Evolutionary conservation across 2,329 filamentous ascomycete species (phyloP).

Genomic region (Colletotrichum orchidophilum): DNA sequence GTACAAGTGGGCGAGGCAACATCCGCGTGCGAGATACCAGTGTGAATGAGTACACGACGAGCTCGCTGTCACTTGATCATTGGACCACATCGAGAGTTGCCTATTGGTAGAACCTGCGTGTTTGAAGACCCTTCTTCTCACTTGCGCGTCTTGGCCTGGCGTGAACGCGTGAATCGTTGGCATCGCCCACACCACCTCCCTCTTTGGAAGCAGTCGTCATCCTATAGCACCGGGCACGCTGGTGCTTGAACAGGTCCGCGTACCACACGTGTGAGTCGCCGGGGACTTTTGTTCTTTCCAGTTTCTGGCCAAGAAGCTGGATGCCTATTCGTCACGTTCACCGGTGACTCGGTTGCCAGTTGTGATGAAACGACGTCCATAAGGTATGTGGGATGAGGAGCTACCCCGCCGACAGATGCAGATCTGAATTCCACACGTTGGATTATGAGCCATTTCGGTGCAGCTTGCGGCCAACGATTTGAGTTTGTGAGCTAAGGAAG

Average conservation of each 20-base stretch:
- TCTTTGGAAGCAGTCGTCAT: background rate
- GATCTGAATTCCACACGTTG: background rate
- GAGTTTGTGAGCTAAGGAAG: background rate
- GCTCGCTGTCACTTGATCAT: conserved; percentile 7
- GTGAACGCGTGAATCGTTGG: background rate
- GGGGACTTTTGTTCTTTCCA: background rate
- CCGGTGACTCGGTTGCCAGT: conserved; percentile 14
- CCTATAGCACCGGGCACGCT: background rate
- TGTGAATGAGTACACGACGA: conserved; percentile 8
- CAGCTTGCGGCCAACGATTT: background rate
- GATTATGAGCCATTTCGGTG: background rate
- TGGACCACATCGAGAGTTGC: conserved; percentile 3
- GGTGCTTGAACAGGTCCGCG: background rate
- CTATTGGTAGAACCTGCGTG: background rate
- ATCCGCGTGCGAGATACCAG: background rate
- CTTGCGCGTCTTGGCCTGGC: conserved; percentile 9
- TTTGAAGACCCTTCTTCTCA: background rate
- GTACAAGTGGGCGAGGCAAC: background rate
- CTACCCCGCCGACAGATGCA: conserved; percentile 6
- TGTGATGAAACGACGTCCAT: background rate
- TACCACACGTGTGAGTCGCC: conserved; percentile 2
- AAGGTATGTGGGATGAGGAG: background rate
- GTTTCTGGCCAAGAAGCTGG: background rate
- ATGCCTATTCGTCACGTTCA: conserved; percentile 3
- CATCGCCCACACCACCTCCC: conserved; percentile 2